phyloP scores from a whole-genome alignment of 768 basidiomycete genomes.

The Calvatia gigantea region DNA sequence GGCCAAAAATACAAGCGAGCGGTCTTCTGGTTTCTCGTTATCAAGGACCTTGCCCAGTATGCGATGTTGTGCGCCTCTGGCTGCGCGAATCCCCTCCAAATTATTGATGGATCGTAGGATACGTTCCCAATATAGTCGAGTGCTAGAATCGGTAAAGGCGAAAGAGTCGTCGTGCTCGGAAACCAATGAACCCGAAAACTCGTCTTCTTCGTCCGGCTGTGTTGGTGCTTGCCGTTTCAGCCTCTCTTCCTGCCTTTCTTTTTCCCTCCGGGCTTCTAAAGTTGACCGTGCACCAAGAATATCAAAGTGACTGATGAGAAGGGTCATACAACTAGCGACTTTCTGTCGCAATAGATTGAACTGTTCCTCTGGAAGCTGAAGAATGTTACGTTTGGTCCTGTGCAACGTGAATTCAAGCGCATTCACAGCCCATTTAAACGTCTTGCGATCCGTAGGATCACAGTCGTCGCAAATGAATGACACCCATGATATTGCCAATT shows the following conservation, averaged over 20 bases:
- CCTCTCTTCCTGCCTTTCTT: conserved; percentile 73
- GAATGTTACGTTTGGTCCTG: conserved; percentile 85
- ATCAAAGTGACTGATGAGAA: conserved; percentile 97
- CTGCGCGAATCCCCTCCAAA: conserved; percentile 63
- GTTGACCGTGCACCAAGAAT: conserved; percentile 92
- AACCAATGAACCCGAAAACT: conserved; percentile 32
- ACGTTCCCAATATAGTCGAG: conserved; percentile 77
- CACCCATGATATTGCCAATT: conserved; percentile 95
- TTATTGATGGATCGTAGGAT: conserved; percentile 53
- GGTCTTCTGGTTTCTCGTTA: conserved; percentile 90
- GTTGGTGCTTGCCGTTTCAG: conserved; percentile 47
- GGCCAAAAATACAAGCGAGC: conserved; percentile 90
- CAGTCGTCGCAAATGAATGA: conserved; percentile 98
- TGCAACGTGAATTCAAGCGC: conserved; percentile 90
- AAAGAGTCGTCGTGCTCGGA: conserved; percentile 38
- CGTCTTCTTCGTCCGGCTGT: conserved; percentile 45
- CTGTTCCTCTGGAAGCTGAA: conserved; percentile 83
- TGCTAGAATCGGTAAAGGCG: conserved; percentile 56
- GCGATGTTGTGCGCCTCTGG: conserved; percentile 64
- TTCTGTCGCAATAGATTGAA: conserved; percentile 88
- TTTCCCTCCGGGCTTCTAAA: conserved; percentile 84
- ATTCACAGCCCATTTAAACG: conserved; percentile 97
- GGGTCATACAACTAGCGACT: conserved; percentile 93
- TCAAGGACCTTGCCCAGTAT: conserved; percentile 90
- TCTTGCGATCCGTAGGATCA: conserved; percentile 91